These are phyloP conservation scores for Stephanodiscus minutulus DNA, from an alignment of 108 stramenopile species.

Conservation along the genomic window DNA sequence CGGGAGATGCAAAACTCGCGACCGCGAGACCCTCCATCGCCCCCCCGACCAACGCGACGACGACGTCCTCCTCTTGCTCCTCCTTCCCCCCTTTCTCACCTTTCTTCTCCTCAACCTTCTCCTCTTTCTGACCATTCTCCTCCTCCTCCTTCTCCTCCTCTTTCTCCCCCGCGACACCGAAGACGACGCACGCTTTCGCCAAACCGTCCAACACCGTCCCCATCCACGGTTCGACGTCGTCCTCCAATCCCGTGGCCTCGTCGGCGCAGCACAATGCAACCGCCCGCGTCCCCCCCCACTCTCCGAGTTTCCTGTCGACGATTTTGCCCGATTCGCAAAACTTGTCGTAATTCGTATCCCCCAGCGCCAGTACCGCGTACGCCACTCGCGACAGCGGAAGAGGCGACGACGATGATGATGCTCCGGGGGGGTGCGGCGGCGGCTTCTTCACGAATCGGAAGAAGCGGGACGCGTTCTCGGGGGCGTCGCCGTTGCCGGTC, in stretches of 20 bases:
- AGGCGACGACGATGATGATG: not conserved
- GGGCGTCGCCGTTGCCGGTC: slow-evolving; percentile 93
- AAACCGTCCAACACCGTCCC: slow-evolving; percentile 50
- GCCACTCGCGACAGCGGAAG: slow-evolving; percentile 57
- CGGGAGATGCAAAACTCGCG: too few species aligned
- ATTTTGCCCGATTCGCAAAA: slow-evolving; percentile 80
- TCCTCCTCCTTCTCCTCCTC: not conserved
- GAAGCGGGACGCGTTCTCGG: slow-evolving; percentile 85
- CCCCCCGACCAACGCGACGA: too few species aligned
- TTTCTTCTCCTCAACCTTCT: not conserved
- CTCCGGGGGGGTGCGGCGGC: slow-evolving; percentile 30
- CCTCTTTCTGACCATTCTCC: slow-evolving; percentile 3
- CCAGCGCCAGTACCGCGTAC: slow-evolving; percentile 81
- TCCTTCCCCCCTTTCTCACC: not conserved
- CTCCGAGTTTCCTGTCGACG: slow-evolving; percentile 65
- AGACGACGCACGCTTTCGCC: slow-evolving; percentile 46
- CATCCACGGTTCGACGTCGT: slow-evolving; percentile 86
- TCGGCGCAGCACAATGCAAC: slow-evolving; percentile 77
- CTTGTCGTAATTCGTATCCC: slow-evolving; percentile 90
- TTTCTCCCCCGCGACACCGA: too few species aligned
- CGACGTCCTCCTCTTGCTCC: not conserved
- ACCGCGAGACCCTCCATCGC: too few species aligned
- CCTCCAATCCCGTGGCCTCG: slow-evolving; percentile 88
- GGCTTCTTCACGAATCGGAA: slow-evolving; percentile 67
- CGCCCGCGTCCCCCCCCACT: slow-evolving; percentile 69